Evolutionary conservation across 2,329 filamentous ascomycete species (phyloP), one percentile per base, ranked within the genome.

Genomic region (Myrmaecium sp.): DNA sequence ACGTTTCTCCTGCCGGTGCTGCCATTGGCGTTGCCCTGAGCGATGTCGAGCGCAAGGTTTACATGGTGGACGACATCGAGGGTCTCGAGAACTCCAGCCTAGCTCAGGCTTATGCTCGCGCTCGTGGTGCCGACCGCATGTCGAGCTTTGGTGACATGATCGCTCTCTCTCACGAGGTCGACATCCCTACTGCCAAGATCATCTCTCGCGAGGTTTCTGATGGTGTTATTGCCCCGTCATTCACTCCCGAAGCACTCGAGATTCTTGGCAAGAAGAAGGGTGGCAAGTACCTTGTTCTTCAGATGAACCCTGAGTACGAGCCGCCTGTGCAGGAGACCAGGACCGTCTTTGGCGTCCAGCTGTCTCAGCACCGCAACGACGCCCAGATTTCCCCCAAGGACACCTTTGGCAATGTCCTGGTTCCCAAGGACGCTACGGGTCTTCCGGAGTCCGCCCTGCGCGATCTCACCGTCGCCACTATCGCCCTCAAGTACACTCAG

Each of bases 261-360:
- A 83, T 98, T 34, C 69, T 98, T 36, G 78, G 73, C 57, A 94
- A 93, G 71, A 98, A 98, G 69, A 98, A 98, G 68, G 84, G 76
- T 29, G 89, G 89, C 47, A 91, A 83, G 54, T 98, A 95, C 62
- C 73, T 95, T 24, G 79, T 95, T 24, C 74, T 95, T 21, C 74
- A 95, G 59, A 94, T 98, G 61, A 83, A 98, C 49, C 72, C 79
- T 27, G 69, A 77, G 40, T 95, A 84, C 57, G 68, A 69, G 36
- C 86, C 89, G n/a, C 52, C 64, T 8, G 37, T 56, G 5, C 66
- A 72, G 41, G 89, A 98, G 63, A 72, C 71, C 27, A 72, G 89
- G 40, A 89, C 79, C 13, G 77, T 95, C 30, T 95, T 86, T 53
- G 89, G 89, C 36, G 69, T 98, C 42, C 81, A 69, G 41, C 68